Base-by-base conservation (phyloP, 1,284 basidiomycete genomes). In the Pulchroboletus neoregius region DNA sequence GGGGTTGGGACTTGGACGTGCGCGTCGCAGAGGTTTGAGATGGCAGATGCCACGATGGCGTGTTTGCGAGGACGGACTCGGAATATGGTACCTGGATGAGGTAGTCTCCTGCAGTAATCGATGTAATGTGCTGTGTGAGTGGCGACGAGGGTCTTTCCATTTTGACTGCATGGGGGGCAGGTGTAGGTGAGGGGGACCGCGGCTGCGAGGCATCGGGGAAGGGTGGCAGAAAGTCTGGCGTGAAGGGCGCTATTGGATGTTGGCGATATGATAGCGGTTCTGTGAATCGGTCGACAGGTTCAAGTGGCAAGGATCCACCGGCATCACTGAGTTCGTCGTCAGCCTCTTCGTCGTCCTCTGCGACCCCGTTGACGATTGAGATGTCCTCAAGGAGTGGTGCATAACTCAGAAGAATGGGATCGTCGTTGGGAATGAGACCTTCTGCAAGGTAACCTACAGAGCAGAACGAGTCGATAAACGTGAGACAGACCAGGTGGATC, bases 31-130 rank as follows among this genome's bases (percentile, higher is more conserved):
- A 57, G 5, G 63, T 60, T n/a, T 68, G 58, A 2, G 70, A 60
- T 1, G 85, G 86, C 0, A 89, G 70, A 60, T 87, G 85, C 77
- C 82, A 81, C 55, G 81, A 73, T 6, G 82, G 73, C 6, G 75
- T 69, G 8, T 70, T 68, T 5, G 82, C 73, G 16, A 88, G 74
- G 2, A 80, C 73, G 0, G 86, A 88, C 54, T 82, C 76, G 2
- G 74, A 73, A 57, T 87, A 87, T 4, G 86, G 83, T 1, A 87
- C 74, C 55, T 79, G 77, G 6, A 81, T 74, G 13, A 80, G 69
- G 51, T 86, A 86, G 61, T 89, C 85, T 52, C 36, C 69, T 52
- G 30, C 69, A 55, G 37, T 66, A 10, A 58, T 50, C 16, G 68
- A 58, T 11, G 67, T 52, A 1, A 66, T 66, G 24, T 64, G 64